These are phyloP conservation scores for Pythium sukuiense DNA, from an alignment of 352 stramenopile species.

Conservation along the genomic window DNA sequence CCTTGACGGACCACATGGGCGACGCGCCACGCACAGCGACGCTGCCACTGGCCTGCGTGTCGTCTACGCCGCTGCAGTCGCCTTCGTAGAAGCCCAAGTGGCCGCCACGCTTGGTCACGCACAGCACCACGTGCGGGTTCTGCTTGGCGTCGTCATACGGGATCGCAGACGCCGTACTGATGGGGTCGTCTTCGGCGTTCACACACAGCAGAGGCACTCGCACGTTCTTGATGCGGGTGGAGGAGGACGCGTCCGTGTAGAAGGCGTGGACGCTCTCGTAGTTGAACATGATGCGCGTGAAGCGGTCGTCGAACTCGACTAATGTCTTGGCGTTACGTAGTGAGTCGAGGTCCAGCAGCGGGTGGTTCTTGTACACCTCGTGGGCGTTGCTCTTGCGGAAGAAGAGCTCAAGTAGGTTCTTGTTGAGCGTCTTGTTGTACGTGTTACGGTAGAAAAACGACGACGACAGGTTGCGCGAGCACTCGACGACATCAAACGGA, in stretches of 20 bases:
- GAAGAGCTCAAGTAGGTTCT: conserved; percentile 53
- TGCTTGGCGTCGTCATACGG: conserved; percentile 37
- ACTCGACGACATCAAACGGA: conserved; percentile 61
- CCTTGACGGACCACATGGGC: conserved; percentile 54
- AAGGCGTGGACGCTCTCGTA: conserved; percentile 63
- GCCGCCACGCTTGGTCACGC: conserved; percentile 56
- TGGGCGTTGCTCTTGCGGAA: conserved; percentile 71
- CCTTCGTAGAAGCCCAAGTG: conserved; percentile 74
- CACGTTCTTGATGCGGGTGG: conserved; percentile 41
- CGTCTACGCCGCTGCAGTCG: conserved; percentile 15
- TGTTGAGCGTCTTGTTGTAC: conserved; percentile 53
- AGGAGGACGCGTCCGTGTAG: conserved; percentile 56
- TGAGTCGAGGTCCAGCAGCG: conserved; percentile 52
- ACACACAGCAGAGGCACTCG: conserved; percentile 60
- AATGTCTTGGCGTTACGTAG: conserved; percentile 43
- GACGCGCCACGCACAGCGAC: neutral
- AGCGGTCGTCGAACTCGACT: conserved; percentile 59
- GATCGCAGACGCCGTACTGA: conserved; percentile 45
- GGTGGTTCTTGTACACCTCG: conserved; percentile 53
- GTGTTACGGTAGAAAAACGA: conserved; percentile 57
- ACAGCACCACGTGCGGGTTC: conserved; percentile 72
- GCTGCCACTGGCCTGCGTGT: neutral
- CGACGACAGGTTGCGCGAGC: conserved; percentile 42
- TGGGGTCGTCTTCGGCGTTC: conserved; percentile 64
- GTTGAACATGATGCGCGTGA: conserved; percentile 59